Evolutionary conservation across 768 basidiomycete genomes (phyloP).

Genomic region (Boletus tylopilopsis): DNA sequence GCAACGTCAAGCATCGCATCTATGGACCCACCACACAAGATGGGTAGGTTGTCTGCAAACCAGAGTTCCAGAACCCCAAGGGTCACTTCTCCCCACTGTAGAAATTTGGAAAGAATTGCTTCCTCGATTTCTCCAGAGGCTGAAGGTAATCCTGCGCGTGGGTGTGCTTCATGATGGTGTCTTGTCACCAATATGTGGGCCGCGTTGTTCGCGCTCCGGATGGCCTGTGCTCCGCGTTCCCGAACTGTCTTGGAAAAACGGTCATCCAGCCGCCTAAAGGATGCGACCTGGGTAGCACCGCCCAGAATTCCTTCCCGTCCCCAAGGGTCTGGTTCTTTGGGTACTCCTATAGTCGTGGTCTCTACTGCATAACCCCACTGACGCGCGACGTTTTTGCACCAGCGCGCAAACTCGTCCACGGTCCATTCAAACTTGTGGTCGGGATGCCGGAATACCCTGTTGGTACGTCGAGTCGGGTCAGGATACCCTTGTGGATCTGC

Average conservation of each 20-base stretch:
- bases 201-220: slow-evolving; percentile 7
- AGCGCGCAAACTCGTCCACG: slow-evolving; percentile 59
- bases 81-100: slow-evolving; percentile 45
- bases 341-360: slow-evolving; percentile 53
- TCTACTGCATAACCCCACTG: slow-evolving; percentile 75
- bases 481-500: slow-evolving; percentile 46
- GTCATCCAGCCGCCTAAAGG: slow-evolving; percentile 51
- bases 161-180: slow-evolving; percentile 52
- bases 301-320: slow-evolving; percentile 62
- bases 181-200: slow-evolving; percentile 47
- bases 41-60: slow-evolving; percentile 40
- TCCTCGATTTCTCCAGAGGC: slow-evolving; percentile 46
- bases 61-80: slow-evolving; percentile 43
- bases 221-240: slow-evolving; percentile 4
- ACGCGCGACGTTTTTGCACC: slow-evolving; percentile 53
- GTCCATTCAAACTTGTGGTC: slow-evolving; percentile 96
- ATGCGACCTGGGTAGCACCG: slow-evolving; percentile 65
- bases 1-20: slow-evolving; percentile 25
- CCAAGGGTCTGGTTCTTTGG: slow-evolving; percentile 64
- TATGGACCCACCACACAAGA: slow-evolving; percentile 34
- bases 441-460: slow-evolving; percentile 70
- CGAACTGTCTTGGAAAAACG: slow-evolving; percentile 32
- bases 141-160: slow-evolving; percentile 40
- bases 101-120: slow-evolving; percentile 50
- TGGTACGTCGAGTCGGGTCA: slow-evolving; percentile 75